Evolutionary conservation across 306 rosid genomes (phyloP).

Genomic region (Cicer yamashitae): DNA sequence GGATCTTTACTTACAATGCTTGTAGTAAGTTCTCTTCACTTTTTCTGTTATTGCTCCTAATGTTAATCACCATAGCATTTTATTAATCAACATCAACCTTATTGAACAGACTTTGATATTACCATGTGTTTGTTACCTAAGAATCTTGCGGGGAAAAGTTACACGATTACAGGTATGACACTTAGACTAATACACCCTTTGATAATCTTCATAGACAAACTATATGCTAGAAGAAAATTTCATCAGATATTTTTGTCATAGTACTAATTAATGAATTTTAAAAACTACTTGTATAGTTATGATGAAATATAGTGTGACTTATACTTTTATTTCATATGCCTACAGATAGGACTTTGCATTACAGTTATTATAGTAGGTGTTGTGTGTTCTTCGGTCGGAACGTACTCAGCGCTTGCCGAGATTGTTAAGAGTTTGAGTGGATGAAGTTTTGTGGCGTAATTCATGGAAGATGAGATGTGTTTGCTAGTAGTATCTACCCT

Average conservation of each 20-base stretch:
- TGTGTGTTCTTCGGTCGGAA: constrained; percentile 63
- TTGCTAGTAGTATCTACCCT: background rate
- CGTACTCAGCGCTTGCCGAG: constrained; percentile 72
- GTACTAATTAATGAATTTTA: background rate
- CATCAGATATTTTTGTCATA: constrained; percentile 9
- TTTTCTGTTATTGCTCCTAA: constrained; percentile 15
- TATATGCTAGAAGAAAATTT: background rate
- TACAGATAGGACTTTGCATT: constrained; percentile 65
- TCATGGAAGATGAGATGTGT: constrained; percentile 24
- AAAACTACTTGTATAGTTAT: constrained; percentile 15
- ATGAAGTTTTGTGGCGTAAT: constrained; percentile 48
- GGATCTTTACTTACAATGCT: constrained; percentile 98
- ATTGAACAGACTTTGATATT: constrained; percentile 84
- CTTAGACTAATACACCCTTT: background rate
- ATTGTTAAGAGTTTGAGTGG: constrained; percentile 64
- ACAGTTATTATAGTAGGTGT: constrained; percentile 67
- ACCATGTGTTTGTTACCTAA: constrained; percentile 89
- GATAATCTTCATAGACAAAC: constrained; percentile 14
- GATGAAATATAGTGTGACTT: constrained; percentile 15
- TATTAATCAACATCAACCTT: constrained; percentile 17
- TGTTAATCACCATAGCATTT: constrained; percentile 15
- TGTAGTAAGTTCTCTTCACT: constrained; percentile 66
- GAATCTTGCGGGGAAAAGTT: constrained; percentile 69
- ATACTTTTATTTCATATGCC: background rate
- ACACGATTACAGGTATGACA: constrained; percentile 67